Percentiles rank a stretch among this genome's conserved stretches.
These are phyloP conservation scores for Agaricus sinodeliciosus DNA, from an alignment of 768 basidiomycete species.

Conservation along the genomic window DNA sequence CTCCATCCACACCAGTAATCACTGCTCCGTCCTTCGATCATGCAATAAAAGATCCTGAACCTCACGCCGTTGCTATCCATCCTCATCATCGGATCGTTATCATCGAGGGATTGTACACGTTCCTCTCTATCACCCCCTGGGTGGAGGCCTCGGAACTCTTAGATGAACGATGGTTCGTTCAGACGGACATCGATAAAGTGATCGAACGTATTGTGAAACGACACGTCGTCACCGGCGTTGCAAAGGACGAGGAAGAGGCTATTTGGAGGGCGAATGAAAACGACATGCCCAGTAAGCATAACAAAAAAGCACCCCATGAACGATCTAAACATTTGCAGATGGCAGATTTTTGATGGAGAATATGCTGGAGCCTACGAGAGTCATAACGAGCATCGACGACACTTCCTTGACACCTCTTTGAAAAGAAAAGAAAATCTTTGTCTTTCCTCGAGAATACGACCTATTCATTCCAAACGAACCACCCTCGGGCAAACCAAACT, in stretches of 20 bases:
- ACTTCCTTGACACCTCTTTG: not conserved
- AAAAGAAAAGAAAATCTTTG: not conserved
- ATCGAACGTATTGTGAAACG: conserved; percentile 55
- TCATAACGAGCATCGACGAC: conserved; percentile 27
- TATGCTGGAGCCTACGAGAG: conserved; percentile 37
- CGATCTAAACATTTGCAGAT: conserved; percentile 23
- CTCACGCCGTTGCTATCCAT: conserved; percentile 48
- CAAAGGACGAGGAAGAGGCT: conserved; percentile 57
- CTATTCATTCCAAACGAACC: not conserved
- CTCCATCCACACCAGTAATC: conserved; percentile 22
- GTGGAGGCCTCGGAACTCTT: conserved; percentile 50
- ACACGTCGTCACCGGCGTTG: conserved; percentile 75
- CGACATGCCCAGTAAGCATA: conserved; percentile 61
- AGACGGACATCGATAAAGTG: conserved; percentile 50
- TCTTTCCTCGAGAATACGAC: not conserved
- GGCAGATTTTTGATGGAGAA: conserved; percentile 38
- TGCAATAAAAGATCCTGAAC: conserved; percentile 77
- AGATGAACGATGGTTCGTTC: conserved; percentile 77
- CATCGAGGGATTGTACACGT: conserved; percentile 86
- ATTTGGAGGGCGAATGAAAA: conserved; percentile 69
- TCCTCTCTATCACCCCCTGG: conserved; percentile 75
- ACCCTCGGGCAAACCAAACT: not conserved
- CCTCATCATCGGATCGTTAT: conserved; percentile 72
- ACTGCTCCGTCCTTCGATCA: conserved; percentile 85
- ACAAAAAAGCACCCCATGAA: not conserved